Evolutionary conservation across 2,329 filamentous ascomycete genomes (phyloP).

Genomic region (Piedraia hortae): DNA sequence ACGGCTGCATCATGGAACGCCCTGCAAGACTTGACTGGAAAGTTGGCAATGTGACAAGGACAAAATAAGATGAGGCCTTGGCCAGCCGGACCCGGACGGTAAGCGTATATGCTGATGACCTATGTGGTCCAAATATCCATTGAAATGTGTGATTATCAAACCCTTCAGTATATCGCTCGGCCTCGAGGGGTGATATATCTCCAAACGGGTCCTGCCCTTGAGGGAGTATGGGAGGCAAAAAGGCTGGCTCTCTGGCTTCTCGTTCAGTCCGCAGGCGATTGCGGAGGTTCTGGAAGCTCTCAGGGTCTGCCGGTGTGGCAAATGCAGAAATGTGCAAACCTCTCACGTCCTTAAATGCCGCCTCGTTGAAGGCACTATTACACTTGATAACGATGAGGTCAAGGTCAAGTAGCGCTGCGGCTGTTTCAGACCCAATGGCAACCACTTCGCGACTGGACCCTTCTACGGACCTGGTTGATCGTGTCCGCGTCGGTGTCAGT

Average conservation of each 20-base stretch:
- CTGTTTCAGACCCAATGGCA: slow-evolving; percentile 5
- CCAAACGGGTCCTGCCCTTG: slow-evolving; percentile 18
- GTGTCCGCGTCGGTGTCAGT: slow-evolving; percentile 10
- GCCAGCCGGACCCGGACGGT: slow-evolving; percentile 14
- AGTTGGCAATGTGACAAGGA: slow-evolving; percentile 15
- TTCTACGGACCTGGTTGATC: slow-evolving; percentile 4
- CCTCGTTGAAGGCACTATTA: slow-evolving; percentile 17
- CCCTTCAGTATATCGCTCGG: slow-evolving; percentile 18
- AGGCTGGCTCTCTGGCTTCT: slow-evolving; percentile 20
- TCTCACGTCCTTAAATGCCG: slow-evolving; percentile 8
- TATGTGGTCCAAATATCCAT: slow-evolving; percentile 15
- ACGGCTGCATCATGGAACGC: slow-evolving; percentile 1
- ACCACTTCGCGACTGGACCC: slow-evolving; percentile 4
- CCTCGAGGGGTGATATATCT: slow-evolving; percentile 15
- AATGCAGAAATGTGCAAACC: slow-evolving; percentile 18
- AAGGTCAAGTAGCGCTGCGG: slow-evolving; percentile 19
- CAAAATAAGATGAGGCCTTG: slow-evolving; percentile 20
- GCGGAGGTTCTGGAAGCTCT: slow-evolving; percentile 18
- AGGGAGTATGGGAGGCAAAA: slow-evolving; percentile 22
- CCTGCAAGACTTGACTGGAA: slow-evolving; percentile 7
- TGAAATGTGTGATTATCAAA: slow-evolving; percentile 16
- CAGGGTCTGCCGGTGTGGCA: slow-evolving; percentile 15
- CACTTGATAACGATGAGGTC: slow-evolving; percentile 21
- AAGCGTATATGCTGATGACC: slow-evolving; percentile 12
- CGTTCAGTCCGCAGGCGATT: slow-evolving; percentile 20